Conservation (phyloP, 75 land plant genomes). For the Pinus albicaulis region DNA sequence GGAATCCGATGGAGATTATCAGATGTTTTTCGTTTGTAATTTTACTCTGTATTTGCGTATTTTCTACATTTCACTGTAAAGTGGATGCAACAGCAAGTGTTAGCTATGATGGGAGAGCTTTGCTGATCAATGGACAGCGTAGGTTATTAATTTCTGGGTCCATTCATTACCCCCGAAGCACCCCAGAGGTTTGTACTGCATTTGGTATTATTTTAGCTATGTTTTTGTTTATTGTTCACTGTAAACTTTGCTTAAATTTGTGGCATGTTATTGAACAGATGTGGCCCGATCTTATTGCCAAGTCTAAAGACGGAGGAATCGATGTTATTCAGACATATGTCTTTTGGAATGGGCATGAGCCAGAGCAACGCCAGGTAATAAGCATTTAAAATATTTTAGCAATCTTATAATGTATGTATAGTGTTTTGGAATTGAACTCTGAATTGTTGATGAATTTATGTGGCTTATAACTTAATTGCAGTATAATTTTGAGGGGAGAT, state of each 20-base stretch:
- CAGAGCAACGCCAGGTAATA: constrained; percentile 18
- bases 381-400: too few relatives aligned
- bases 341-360: constrained; percentile 39
- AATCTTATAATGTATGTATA: too few relatives aligned
- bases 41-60: too few relatives aligned
- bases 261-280: constrained; percentile 7
- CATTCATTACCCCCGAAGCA: constrained; percentile 32
- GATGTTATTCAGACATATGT: constrained; percentile 35
- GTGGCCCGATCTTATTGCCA: constrained; percentile 37
- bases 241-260: too few relatives aligned
- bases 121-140: constrained; percentile 25
- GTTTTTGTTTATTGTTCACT: too few relatives aligned
- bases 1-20: too few relatives aligned
- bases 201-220: too few relatives aligned
- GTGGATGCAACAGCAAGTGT: neutral
- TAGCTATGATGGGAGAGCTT: constrained; percentile 23
- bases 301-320: constrained; percentile 31
- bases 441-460: too few relatives aligned
- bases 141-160: constrained; percentile 25
- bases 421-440: too few relatives aligned
- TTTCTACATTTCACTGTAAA: too few relatives aligned
- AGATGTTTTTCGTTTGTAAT: too few relatives aligned
- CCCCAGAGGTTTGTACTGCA: constrained; percentile 14
- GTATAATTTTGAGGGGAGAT: constrained; percentile 67
- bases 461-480: constrained; percentile 5